Evolutionary conservation across 1,284 basidiomycete genomes (phyloP).

Genomic region (Calocybe gambosa): DNA sequence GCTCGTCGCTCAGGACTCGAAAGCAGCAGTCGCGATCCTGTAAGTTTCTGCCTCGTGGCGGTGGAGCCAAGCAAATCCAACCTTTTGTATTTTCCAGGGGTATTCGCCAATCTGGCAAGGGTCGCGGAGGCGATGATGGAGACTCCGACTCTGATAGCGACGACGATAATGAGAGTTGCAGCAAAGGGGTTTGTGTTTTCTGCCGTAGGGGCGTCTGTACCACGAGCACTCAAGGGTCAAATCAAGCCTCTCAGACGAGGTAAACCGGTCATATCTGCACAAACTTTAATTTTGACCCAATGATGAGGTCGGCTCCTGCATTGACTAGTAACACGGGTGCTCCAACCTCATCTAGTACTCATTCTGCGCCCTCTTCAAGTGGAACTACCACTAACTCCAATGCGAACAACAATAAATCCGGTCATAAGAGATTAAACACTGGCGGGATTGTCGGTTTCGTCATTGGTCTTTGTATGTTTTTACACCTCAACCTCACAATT

Average conservation of each 20-base stretch:
- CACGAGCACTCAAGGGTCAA: conserved; percentile 5
- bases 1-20: background rate
- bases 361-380: background rate
- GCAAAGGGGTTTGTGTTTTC: conserved; percentile 8
- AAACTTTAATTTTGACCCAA: too few relatives aligned
- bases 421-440: conserved; percentile 16
- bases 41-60: background rate
- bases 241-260: conserved; percentile 1
- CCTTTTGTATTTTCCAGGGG: background rate
- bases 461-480: conserved; percentile 20
- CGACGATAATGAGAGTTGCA: conserved; percentile 10
- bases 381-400: conserved; percentile 4
- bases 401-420: background rate
- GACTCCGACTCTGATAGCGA: conserved; percentile 13
- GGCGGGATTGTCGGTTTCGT: conserved; percentile 23
- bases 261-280: too few relatives aligned
- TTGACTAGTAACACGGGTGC: background rate
- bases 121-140: background rate
- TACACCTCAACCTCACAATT: background rate
- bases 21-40: background rate
- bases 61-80: background rate
- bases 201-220: conserved; percentile 8
- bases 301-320: background rate
- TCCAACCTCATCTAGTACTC: background rate
- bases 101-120: background rate